A percentile compares a stretch with the other conserved stretches of the same genome.
These are phyloP conservation scores for Proteromonas lacertae DNA, from an alignment of 352 stramenopile species.

Conservation along the genomic window DNA sequence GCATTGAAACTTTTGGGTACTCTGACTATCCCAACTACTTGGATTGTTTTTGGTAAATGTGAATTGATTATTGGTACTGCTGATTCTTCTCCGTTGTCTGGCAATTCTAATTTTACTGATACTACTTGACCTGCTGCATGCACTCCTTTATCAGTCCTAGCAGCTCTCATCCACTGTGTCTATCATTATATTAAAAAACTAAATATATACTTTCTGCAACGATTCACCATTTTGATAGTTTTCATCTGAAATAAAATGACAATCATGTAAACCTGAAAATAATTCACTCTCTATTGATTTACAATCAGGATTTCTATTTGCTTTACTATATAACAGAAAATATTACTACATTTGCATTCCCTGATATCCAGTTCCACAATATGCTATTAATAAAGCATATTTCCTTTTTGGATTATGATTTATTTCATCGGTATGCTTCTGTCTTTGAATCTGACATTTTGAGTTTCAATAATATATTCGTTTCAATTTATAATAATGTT, in stretches of 20 bases:
- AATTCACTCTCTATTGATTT: neutral
- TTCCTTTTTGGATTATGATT: neutral
- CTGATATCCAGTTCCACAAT: conserved; percentile 1
- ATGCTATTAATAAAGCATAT: neutral
- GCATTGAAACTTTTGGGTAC: conserved; percentile 1
- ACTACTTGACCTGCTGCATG: neutral
- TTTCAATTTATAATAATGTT: too few species aligned
- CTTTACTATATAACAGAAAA: neutral
- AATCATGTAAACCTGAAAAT: neutral
- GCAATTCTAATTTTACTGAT: neutral
- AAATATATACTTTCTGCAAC: too few species aligned
- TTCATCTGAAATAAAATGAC: neutral
- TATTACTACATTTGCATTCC: neutral
- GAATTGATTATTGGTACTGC: neutral
- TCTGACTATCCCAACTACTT: neutral
- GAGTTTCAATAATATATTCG: too few species aligned
- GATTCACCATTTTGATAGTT: too few species aligned
- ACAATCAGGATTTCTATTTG: neutral
- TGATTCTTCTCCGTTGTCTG: neutral
- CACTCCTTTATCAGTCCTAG: neutral
- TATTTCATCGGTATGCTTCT: neutral
- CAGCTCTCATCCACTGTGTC: neutral
- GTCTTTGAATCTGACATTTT: too few species aligned
- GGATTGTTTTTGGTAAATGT: neutral
- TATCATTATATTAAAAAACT: neutral